phyloP scores from a whole-genome alignment of 176 grass and related monocot genomes.

The Elymus sibiricus region DNA sequence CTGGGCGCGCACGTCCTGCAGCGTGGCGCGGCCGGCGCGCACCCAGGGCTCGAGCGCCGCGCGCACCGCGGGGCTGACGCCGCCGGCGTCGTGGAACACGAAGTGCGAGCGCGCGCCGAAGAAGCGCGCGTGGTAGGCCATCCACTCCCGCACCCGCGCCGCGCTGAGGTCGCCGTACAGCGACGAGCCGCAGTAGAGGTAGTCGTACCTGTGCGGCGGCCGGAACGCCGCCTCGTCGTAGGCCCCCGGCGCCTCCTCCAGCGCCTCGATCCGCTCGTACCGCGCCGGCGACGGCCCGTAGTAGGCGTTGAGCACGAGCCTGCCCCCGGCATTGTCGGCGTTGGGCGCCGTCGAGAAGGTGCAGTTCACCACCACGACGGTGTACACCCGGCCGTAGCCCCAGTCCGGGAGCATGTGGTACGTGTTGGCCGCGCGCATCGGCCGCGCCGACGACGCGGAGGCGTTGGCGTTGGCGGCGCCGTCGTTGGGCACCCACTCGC shows the following conservation, averaged over 20 bases:
- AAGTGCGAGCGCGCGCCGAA: slow-evolving; percentile 81
- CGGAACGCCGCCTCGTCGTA: slow-evolving; percentile 63
- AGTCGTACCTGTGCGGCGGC: slow-evolving; percentile 63
- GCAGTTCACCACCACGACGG: slow-evolving; percentile 93
- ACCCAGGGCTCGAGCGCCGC: slow-evolving; percentile 70
- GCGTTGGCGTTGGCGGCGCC: background rate
- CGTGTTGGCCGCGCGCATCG: slow-evolving; percentile 46
- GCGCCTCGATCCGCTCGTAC: slow-evolving; percentile 63
- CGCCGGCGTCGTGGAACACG: slow-evolving; percentile 95
- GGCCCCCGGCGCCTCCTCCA: slow-evolving; percentile 59
- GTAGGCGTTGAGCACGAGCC: slow-evolving; percentile 71
- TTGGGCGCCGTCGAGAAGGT: slow-evolving; percentile 71
- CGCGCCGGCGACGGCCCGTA: slow-evolving; percentile 37
- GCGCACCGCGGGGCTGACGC: slow-evolving; percentile 51
- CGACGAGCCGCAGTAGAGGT: slow-evolving; percentile 94
- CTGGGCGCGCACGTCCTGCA: slow-evolving; percentile 90
- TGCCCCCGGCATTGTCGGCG: slow-evolving; percentile 60
- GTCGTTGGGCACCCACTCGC: slow-evolving; percentile 50
- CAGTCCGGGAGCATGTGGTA: slow-evolving; percentile 97
- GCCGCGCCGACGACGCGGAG: background rate
- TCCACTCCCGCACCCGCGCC: slow-evolving; percentile 79
- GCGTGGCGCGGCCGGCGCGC: slow-evolving; percentile 70
- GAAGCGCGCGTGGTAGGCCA: slow-evolving; percentile 88
- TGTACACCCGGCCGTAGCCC: slow-evolving; percentile 98
- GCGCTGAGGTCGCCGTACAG: slow-evolving; percentile 73